Evolutionary conservation across 345 rosid species (phyloP).

Genomic region (Cardiospermum halicacabum): DNA sequence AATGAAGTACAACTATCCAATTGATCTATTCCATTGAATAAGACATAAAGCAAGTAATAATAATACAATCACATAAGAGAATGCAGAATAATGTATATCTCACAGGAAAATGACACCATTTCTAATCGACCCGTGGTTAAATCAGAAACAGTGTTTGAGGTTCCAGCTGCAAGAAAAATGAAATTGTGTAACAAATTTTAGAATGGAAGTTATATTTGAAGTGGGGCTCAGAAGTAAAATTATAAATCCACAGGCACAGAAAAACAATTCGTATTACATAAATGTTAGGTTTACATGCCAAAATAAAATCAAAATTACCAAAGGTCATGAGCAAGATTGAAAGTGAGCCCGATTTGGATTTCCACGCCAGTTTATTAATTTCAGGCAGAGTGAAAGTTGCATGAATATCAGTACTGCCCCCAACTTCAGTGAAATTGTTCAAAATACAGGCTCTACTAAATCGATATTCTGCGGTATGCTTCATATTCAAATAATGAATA

Average conservation of each 20-base stretch:
- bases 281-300: neutral
- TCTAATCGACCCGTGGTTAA: slow-evolving; percentile 57
- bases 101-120: slow-evolving; percentile 29
- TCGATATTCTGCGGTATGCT: slow-evolving; percentile 89
- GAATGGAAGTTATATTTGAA: slow-evolving; percentile 6
- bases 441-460: slow-evolving; percentile 76
- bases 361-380: slow-evolving; percentile 63
- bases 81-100: slow-evolving; percentile 20
- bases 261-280: neutral
- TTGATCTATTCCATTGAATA: neutral
- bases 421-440: slow-evolving; percentile 66
- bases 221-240: neutral
- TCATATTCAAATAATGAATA: slow-evolving; percentile 31
- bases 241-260: neutral
- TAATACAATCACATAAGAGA: slow-evolving; percentile 6
- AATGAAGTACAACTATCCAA: neutral
- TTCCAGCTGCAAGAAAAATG: slow-evolving; percentile 54
- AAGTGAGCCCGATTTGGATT: slow-evolving; percentile 79
- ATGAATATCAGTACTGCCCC: slow-evolving; percentile 60
- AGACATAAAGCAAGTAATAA: neutral
- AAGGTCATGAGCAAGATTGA: slow-evolving; percentile 75
- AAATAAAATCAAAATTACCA: slow-evolving; percentile 38
- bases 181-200: slow-evolving; percentile 15
- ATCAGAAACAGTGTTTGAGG: slow-evolving; percentile 56
- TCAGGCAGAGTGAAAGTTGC: slow-evolving; percentile 85